phyloP scores from a whole-genome alignment of 2,329 filamentous ascomycete species.

The Ceratocystis cacaofunesta region DNA sequence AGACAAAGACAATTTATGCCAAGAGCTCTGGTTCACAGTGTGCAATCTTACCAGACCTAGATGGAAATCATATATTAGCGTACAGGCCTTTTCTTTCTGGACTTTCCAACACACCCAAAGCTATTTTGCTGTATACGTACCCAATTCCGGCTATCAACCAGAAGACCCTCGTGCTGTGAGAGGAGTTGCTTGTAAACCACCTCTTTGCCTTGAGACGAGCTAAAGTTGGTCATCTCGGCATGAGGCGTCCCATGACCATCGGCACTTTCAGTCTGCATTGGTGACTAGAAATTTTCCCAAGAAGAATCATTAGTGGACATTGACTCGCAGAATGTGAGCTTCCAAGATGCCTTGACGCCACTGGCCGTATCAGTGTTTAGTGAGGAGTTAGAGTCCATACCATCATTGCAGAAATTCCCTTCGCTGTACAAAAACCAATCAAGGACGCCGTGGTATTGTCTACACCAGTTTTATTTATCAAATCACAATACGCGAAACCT shows the following conservation, averaged over 20 bases:
- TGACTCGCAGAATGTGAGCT: not conserved
- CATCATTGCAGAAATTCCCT: not conserved
- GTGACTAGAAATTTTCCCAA: no score
- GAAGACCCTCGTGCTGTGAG: constrained; percentile 52
- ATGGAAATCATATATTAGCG: not conserved
- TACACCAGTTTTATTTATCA: not conserved
- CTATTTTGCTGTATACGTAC: constrained; percentile 30
- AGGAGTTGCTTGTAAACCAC: constrained; percentile 63
- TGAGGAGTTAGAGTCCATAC: not conserved
- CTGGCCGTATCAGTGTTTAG: not conserved
- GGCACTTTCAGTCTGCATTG: not conserved
- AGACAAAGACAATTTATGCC: not conserved
- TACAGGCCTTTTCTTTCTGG: not conserved
- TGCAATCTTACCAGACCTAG: not conserved
- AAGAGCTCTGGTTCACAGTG: not conserved
- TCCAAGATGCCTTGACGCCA: not conserved
- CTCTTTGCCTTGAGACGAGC: constrained; percentile 48
- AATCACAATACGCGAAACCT: not conserved
- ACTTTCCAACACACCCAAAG: no score
- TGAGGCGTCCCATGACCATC: constrained; percentile 28
- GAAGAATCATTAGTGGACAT: not conserved
- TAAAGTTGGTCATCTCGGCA: constrained; percentile 65
- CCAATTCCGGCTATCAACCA: constrained; percentile 66
- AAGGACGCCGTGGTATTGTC: not conserved
- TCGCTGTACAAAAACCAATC: not conserved